Conservation (phyloP, 2,329 filamentous ascomycete species). For the Cordyceps farinosa region DNA sequence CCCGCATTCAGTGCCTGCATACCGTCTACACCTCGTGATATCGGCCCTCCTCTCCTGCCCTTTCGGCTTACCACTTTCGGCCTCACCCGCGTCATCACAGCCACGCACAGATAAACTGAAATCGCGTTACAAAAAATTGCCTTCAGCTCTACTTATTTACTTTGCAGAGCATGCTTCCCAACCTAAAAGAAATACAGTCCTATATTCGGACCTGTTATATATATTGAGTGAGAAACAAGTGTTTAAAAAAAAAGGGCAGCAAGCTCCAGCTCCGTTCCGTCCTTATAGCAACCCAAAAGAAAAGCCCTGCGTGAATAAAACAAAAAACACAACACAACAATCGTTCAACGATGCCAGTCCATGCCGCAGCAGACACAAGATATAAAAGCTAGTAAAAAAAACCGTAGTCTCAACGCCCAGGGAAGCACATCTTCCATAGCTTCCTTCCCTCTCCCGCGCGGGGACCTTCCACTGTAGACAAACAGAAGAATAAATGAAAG, state of each 20-base stretch:
- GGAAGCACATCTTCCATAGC: too few species aligned
- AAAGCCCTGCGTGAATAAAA: neutral
- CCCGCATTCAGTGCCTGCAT: constrained; percentile 1
- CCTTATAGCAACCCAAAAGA: neutral
- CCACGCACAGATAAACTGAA: neutral
- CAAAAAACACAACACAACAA: neutral
- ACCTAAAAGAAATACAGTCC: neutral
- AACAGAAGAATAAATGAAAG: too few species aligned
- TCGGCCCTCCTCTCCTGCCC: neutral
- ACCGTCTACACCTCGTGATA: neutral
- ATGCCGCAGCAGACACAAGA: neutral
- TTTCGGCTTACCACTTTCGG: constrained; percentile 2
- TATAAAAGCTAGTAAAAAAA: neutral
- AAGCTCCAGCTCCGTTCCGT: neutral
- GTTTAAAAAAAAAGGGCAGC: neutral
- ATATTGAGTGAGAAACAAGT: neutral
- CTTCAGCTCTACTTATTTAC: neutral
- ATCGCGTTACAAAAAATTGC: neutral
- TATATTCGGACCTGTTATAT: neutral
- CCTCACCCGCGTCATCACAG: neutral
- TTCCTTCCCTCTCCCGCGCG: neutral
- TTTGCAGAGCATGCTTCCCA: too few species aligned
- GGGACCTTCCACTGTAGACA: too few species aligned
- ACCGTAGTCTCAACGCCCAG: neutral
- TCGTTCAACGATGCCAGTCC: constrained; percentile 10